Evolutionary conservation across 257 asterid genomes (phyloP), one percentile per base, ranked within the genome.

Genomic region (Prunella vulgaris): DNA sequence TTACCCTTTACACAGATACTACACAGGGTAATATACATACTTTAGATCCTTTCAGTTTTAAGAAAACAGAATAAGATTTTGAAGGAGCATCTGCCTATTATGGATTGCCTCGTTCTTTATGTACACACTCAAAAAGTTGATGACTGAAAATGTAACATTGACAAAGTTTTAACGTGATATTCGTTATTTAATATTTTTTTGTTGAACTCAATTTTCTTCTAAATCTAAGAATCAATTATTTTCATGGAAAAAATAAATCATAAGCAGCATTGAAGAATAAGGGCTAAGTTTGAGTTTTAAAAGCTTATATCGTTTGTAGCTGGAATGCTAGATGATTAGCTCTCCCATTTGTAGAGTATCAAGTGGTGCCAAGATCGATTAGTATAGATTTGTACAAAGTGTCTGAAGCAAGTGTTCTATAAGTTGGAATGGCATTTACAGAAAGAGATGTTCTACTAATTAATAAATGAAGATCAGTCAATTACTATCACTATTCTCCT

Each of bases 1-100:
- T 48, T 22, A 70, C 75, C 59, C 24, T 56, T 20, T 14, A 72
- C 35, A 28, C 48, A 75, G 53, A 53, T 61, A 30, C 35, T 17
- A 69, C 37, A 38, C 42, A 24, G 53, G n/a, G 22, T 56, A 25
- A 25, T 12, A 14, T 42, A 40, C 37, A 57, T 37, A 22, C 22
- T 48, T 24, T 73, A 66, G 42, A 49, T 30, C 32, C 68, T 73
- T 58, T 56, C 14, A 25, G 38, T 58, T 54, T 63, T 3, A 60
- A 71, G 21, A 17, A 42, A 48, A 59, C 7, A 3, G 5, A n/a
- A 48, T n/a, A 24, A 10, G 37, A 37, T 30, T 48, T 15, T 68
- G 75, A 53, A 52, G 71, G 57, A 42, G 51, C 7, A 14, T 13
- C 51, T 42, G 18, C 1, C 13, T 48, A 21, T 52, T 48, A 22